Evolutionary conservation across 2,329 filamentous ascomycete species (phyloP), one percentile per base, ranked within the genome.

Genomic region (Penicillium sp.): DNA sequence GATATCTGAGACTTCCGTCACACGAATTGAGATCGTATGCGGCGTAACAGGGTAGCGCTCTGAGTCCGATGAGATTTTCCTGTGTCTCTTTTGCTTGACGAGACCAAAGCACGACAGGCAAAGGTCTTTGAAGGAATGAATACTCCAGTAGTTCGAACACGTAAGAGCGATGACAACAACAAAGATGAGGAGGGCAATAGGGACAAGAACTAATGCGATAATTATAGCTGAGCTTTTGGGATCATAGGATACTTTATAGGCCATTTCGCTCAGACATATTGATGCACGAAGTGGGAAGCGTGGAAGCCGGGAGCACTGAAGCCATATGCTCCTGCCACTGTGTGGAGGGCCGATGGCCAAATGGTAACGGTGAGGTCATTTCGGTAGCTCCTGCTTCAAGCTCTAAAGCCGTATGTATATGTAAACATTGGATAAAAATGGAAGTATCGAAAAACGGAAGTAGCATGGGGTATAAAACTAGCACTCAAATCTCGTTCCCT

Each of bases 161-260:
- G 58, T 61, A 41, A 77, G 55, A 33, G 69, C 63, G n/a, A 72
- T 46, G 45, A 68, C 63, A 31, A 75, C 60, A 31, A 68, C 57
- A 46, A 61, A 61, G 33, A 73, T 66, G 38, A 76, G 67, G 31
- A 77, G 65, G 48, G 71, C 59, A 51, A 78, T 75, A 34, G 75
- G 75, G 46, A 78, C 70, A 39, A 77, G 61, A 49, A 77, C 66
- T 54, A 78, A 64, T 49, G 69, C 70, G 50, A 74, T 64, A 57
- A 76, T 60, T 55, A 74, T 69, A 57, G 68, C 62, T 48, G 65
- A 63, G 48, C 61, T 71, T 57, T 65, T 69, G 54, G 65, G 60
- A 52, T 64, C 57, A 48, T 60, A 53, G 25, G 60, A 62, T 54
- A 63, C 49, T 37, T 49, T 57, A 50, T 60, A 62, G 56, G 61